Percentiles rank a stretch among this genome's conserved stretches.
Evolutionary conservation across 768 basidiomycete genomes (phyloP).

Genomic region (Termitomyces sp.): DNA sequence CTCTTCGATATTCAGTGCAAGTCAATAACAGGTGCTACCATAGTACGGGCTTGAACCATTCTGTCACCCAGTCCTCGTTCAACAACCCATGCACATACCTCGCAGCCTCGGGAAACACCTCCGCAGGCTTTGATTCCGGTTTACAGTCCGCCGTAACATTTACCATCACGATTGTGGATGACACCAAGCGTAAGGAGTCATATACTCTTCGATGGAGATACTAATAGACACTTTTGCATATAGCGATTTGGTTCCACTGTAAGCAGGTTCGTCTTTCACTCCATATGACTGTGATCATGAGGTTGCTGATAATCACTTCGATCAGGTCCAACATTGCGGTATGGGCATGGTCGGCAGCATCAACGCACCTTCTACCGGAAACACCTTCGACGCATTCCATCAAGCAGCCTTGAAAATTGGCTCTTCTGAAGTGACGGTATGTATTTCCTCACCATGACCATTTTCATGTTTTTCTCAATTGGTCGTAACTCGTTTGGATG

Average conservation of each 20-base stretch:
- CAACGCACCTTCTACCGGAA: slow-evolving; percentile 42
- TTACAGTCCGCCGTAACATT: slow-evolving; percentile 35
- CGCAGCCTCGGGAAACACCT: slow-evolving; percentile 27
- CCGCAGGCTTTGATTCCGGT: slow-evolving; percentile 54
- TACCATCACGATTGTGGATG: slow-evolving; percentile 44
- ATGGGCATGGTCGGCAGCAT: slow-evolving; percentile 50
- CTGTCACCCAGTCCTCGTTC: slow-evolving; percentile 57
- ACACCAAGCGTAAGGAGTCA: slow-evolving; percentile 37
- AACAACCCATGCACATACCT: slow-evolving; percentile 48
- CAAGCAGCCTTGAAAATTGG: slow-evolving; percentile 38
- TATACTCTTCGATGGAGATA: not conserved
- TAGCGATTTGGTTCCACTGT: slow-evolving; percentile 59
- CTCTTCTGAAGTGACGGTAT: slow-evolving; percentile 27
- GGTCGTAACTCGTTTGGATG: too few species aligned
- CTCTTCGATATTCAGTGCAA: not conserved
- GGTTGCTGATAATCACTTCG: not conserved
- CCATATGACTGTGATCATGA: not conserved
- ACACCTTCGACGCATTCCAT: slow-evolving; percentile 38
- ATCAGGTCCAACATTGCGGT: slow-evolving; percentile 39
- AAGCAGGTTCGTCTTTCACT: slow-evolving; percentile 33
- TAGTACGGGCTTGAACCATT: slow-evolving; percentile 39
- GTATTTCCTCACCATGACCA: not conserved
- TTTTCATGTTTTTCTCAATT: too few species aligned
- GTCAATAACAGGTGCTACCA: slow-evolving; percentile 13
- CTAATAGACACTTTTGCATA: not conserved